A percentile compares a stretch with the other conserved stretches of the same genome.
Evolutionary conservation across 2,329 filamentous ascomycete genomes (phyloP).

Genomic region (Sclerotiophoma versabilis): DNA sequence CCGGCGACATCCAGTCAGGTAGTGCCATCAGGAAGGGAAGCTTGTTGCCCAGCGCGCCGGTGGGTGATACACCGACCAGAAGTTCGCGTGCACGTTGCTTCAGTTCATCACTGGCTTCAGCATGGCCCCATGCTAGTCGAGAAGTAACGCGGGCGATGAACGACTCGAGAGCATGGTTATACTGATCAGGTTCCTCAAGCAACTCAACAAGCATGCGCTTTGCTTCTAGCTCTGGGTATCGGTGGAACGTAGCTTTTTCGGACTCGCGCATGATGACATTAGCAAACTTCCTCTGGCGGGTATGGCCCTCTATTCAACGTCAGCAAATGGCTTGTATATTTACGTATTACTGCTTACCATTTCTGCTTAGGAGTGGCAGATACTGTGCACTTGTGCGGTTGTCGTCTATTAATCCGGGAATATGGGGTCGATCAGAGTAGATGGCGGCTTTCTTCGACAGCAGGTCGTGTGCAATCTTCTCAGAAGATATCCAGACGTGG

Average conservation of each 20-base stretch:
- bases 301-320: constrained; percentile 47
- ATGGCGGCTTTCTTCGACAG: constrained; percentile 54
- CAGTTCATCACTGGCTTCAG: constrained; percentile 54
- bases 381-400: constrained; percentile 56
- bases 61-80: constrained; percentile 55
- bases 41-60: constrained; percentile 55
- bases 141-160: constrained; percentile 57
- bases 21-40: constrained; percentile 55
- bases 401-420: constrained; percentile 53
- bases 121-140: constrained; percentile 55
- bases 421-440: constrained; percentile 57
- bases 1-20: constrained; percentile 52
- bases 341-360: constrained; percentile 39
- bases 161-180: constrained; percentile 55
- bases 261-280: constrained; percentile 56
- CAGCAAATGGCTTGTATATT: constrained; percentile 9
- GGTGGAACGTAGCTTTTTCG: constrained; percentile 50
- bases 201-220: constrained; percentile 55
- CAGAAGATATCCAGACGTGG: constrained; percentile 56
- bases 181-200: constrained; percentile 51
- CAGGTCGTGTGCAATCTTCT: constrained; percentile 53
- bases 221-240: constrained; percentile 55
- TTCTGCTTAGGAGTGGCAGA: constrained; percentile 54
- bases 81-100: constrained; percentile 57
- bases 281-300: constrained; percentile 54